Evolutionary conservation across 2,329 filamentous ascomycete genomes (phyloP), one percentile per base, ranked within the genome.

Genomic region (Monilinia laxa): DNA sequence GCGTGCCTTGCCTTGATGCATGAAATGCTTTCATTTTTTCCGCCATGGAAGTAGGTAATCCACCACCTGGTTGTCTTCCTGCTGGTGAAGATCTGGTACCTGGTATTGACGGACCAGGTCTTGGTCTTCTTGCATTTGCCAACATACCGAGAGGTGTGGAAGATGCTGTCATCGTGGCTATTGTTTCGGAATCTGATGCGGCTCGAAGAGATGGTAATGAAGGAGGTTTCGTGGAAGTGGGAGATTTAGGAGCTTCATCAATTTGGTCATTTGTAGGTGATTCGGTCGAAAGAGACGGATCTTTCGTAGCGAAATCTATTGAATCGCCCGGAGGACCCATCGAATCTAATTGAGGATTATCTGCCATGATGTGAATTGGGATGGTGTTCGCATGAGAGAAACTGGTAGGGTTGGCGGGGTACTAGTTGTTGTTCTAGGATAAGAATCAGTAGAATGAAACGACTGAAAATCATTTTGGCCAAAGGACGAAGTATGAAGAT

Each of bases 111-210:
- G 47, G 56, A 14, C 64, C 56, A 20, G 64, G 53, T 68, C 69
- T 60, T 18, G 85, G 86, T 59, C 84, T 81, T 67, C 87, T 81
- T 5, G 85, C 86, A 71, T 80, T 85, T 77, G 89, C 92, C 74
- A 97, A 81, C 67, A 91, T 85, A 52, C 92, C 92, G 4, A 93
- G 81, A 52, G 91, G 88, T 38, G 90, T 95, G n/a, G 93, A 97
- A n/a, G 88, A 93, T 9, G 90, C 80, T 66, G 86, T 91, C 87
- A 96, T 93, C 67, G 79, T 77, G 31, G 78, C 78, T 40, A 80
- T 75, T 65, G 80, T 81, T 70, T 82, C 80, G 25, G 87, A 80
- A 60, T 88, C 85, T 64, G 87, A 87, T 25, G 85, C 78, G 57
- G 86, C 85, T 72, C 87, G 85, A 53, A 87, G 77, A 6, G 86